These are phyloP conservation scores for Fusarium proliferatum DNA, from an alignment of 2,329 filamentous ascomycete species.

Conservation along the genomic window DNA sequence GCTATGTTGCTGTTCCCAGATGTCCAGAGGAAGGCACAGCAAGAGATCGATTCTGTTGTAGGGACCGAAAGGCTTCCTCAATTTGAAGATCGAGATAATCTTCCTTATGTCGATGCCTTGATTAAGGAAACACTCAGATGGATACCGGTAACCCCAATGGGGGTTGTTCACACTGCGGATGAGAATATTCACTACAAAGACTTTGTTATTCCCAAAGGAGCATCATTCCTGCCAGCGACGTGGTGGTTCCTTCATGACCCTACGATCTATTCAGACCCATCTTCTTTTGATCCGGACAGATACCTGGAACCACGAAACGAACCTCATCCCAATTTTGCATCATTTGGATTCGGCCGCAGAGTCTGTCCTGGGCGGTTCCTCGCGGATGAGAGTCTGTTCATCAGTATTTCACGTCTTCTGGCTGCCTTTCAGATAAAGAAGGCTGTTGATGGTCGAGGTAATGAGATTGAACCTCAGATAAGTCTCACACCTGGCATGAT, in stretches of 20 bases:
- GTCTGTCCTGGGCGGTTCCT: background rate
- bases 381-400: background rate
- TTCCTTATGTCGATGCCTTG: slow-evolving; percentile 45
- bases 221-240: slow-evolving; percentile 17
- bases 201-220: slow-evolving; percentile 37
- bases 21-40: slow-evolving; percentile 32
- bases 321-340: background rate
- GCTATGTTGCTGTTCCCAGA: slow-evolving; percentile 32
- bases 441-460: background rate
- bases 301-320: slow-evolving; percentile 10
- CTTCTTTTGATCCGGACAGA: slow-evolving; percentile 43
- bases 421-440: background rate
- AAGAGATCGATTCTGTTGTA: slow-evolving; percentile 37
- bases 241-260: slow-evolving; percentile 66
- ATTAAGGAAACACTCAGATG: slow-evolving; percentile 45
- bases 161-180: slow-evolving; percentile 51
- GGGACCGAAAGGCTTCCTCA: slow-evolving; percentile 43
- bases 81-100: slow-evolving; percentile 36
- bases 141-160: slow-evolving; percentile 45
- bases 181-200: slow-evolving; percentile 38
- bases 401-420: background rate
- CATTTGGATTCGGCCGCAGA: slow-evolving; percentile 14
- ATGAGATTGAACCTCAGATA: background rate
- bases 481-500: background rate
- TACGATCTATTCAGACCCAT: slow-evolving; percentile 65